Percentiles rank a stretch among this genome's conserved stretches.
These are phyloP conservation scores for Colletotrichum tropicicola DNA, from an alignment of 2,329 filamentous ascomycete genomes.

Conservation along the genomic window DNA sequence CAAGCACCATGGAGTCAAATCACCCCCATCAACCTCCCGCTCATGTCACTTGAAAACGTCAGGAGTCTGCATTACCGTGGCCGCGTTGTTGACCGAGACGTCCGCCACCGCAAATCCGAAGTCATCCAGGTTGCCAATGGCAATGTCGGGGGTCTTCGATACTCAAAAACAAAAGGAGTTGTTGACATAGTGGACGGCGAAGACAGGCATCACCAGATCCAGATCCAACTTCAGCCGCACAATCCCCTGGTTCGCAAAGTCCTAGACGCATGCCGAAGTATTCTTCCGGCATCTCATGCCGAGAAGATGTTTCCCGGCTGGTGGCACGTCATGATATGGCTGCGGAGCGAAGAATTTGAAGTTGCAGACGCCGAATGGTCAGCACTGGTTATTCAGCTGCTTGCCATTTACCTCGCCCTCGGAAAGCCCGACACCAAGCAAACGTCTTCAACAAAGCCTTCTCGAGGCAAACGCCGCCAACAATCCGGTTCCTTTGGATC, in stretches of 20 bases:
- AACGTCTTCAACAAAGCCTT: not conserved
- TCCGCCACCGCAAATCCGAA: conserved; percentile 53
- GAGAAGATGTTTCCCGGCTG: conserved; percentile 74
- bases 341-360: conserved; percentile 57
- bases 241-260: conserved; percentile 69
- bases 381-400: conserved; percentile 69
- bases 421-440: conserved; percentile 48
- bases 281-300: conserved; percentile 66
- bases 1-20: conserved; percentile 81
- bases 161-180: conserved; percentile 66
- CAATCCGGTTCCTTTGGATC: conserved; percentile 46
- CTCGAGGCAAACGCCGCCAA: conserved; percentile 40
- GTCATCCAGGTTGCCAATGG: conserved; percentile 56
- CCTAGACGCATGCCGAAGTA: conserved; percentile 69
- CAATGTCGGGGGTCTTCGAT: conserved; percentile 62
- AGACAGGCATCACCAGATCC: conserved; percentile 70
- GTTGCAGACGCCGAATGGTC: conserved; percentile 73
- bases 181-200: conserved; percentile 74
- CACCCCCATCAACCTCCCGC: conserved; percentile 71
- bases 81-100: conserved; percentile 61
- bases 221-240: conserved; percentile 72
- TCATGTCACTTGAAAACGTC: conserved; percentile 67
- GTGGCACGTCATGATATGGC: conserved; percentile 80
- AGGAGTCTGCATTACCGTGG: conserved; percentile 66
- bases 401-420: conserved; percentile 70